Evolutionary conservation across 768 basidiomycete genomes (phyloP), one percentile per base, ranked within the genome.

Genomic region (Cystofilobasidium macerans): DNA sequence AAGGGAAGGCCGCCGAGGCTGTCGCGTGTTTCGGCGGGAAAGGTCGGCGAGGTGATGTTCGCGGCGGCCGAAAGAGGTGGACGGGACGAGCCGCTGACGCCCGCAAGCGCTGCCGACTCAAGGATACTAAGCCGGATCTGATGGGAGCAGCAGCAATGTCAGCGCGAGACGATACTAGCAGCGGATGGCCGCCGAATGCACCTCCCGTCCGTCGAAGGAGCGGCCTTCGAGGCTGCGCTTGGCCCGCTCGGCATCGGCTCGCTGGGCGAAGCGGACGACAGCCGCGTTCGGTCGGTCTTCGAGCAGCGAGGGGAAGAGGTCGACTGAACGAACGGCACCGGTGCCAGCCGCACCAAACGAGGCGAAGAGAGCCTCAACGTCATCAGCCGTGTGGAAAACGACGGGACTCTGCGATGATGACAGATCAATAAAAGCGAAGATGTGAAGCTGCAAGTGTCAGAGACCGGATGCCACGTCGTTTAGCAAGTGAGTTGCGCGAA

Each of bases 341-440:
- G n/a, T n/a, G n/a, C n/a, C n/a, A n/a, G n/a, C n/a, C n/a, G n/a
- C n/a, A 11, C 65, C 65, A 40, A 67, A 67, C 14, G 43, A 43
- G 2, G 28, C 24, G 48, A 67, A 67, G 36, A 67, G 28, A 16
- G 65, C 58, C 3, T 26, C 59, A n/a, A 67, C n/a, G 58, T 67
- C 65, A n/a, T 67, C 65, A 38, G 48, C 32, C 30, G 65, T 66
- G 33, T 32, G 38, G 51, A 66, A 66, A 1, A 60, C 45, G 28
- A 48, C 38, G 36, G 65, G 60, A 30, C 38, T 61, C 60, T 67
- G 30, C 11, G 26, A 43, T 2, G 16, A 24, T 2, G 36, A 30
- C 1, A 43, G 54, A 8, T 26, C 35, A 4, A 36, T 30, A 42
- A 33, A n/a, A n/a, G 8, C 36, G 11, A 22, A 36, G 1, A 1